Base-by-base conservation (phyloP, 169 alveolate species). In the Babesia caballi region DNA sequence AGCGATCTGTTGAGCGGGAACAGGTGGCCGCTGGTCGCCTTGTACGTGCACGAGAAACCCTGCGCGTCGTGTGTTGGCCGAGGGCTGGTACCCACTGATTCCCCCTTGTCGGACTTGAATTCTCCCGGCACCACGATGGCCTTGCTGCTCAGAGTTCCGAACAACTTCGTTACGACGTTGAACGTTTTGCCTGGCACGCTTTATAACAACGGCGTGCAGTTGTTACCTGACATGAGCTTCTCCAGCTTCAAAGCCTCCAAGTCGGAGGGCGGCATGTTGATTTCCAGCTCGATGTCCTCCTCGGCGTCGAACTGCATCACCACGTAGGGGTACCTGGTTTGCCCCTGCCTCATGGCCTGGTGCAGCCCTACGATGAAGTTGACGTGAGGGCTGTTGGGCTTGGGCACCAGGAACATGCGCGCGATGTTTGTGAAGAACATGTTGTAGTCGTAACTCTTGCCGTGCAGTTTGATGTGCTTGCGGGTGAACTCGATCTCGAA, bases 301-400 rank as follows among this genome's bases (percentile, higher is more conserved):
- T 96, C 98, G 68, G 91, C 91, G 58, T 93, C 96, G 65, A 97
- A 94, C 68, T 97, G 98, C 83, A 97, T 82, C 8, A 94, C 96
- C 51, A 97, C 89, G 81, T 94, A 97, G 36, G 98, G 97, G 75
- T 97, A 96, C 23, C 92, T 86, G 3, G 99, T 96, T 70, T 97
- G 97, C 17, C 99, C 99, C 73, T 95, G 99, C 51, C 97, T 94
- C 90, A 97, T 85, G 30, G 98, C 96, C 4, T 94, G 92, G 63
- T 90, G 91, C 72, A 97, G 90, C 38, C 96, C 94, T 5, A 97
- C 82, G 32, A 97, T 90, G 66, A 94, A 93, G 74, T 91, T 92
- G 73, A 94, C 92, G 75, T 95, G 97, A 14, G 94, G 93, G 41
- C 96, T 94, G 71, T 96, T 97, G 27, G 97, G 97, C 46, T 95